Base-by-base conservation (phyloP, 2,329 filamentous ascomycete genomes). In the Ascochyta lentis region DNA sequence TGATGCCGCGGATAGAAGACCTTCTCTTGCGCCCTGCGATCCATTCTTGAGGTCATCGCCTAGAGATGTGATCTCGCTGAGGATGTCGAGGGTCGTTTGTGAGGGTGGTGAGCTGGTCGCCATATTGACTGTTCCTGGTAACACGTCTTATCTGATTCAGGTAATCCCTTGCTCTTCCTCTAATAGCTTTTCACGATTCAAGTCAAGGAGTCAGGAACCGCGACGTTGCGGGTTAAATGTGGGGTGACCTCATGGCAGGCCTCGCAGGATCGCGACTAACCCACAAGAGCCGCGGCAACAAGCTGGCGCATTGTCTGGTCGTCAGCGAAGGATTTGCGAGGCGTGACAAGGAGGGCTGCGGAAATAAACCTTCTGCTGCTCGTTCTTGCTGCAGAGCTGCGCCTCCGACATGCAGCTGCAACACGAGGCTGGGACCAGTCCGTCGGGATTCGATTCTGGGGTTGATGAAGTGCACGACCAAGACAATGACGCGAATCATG, bases 41-140 rank as follows among this genome's bases (percentile, higher is more conserved):
- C 61, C 61, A 33, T 59, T 61, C 38, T 56, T 63, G 41, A 68
- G 56, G 13, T 35, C 65, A 31, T 62, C 38, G 24, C 67, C 56
- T 4, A 68, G 58, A 9, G 50, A 44, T 2, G 58, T 53, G 40
- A 69, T 65, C 35, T 50, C 64, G 44, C 56, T 54, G 45, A 69
- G 58, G 44, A 68, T 61, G 22, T 59, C 45, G 6, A 69, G 59
- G 7, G 61, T 54, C 7, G 48, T 51, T 23, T 61, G 51, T 12
- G 60, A 54, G 5, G 57, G 57, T 12, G 52, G 37, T 40, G 40
- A 15, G 12, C 40, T 27, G 23, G 52, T 16, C 43, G 39, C 9
- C 31, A 29, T 29, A 3, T 16, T 49, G 6, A 3, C 7, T 34
- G 13, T 31, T 29, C 7, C 31, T 7, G 10, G 3, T 7, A 12